Percentiles rank a stretch among this genome's conserved stretches.
Conservation (phyloP, 2,329 filamentous ascomycete species). For the Arthrobotrys pseudoclavata region DNA sequence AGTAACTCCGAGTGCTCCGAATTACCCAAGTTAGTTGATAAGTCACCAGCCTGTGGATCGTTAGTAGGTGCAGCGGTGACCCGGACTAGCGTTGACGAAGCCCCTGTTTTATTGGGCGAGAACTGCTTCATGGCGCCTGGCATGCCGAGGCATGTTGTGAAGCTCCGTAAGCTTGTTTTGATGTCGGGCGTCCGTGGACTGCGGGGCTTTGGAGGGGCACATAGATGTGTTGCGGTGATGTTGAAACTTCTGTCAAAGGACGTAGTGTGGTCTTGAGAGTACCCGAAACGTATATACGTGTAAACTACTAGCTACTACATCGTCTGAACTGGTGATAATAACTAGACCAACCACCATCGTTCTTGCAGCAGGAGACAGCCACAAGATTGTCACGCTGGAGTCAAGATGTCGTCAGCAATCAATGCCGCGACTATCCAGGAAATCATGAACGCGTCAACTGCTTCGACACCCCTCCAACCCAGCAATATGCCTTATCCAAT, state of each 20-base stretch:
- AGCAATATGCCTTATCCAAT: conserved; percentile 56
- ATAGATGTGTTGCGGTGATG: conserved; percentile 42
- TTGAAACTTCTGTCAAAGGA: conserved; percentile 13
- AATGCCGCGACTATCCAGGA: conserved; percentile 46
- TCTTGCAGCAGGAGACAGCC: conserved; percentile 9
- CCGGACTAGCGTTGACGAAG: conserved; percentile 12
- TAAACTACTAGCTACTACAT: not conserved
- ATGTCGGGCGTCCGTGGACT: conserved; percentile 36
- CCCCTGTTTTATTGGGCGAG: conserved; percentile 26
- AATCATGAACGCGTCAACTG: conserved; percentile 58
- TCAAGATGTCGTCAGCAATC: conserved; percentile 54
- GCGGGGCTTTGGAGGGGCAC: conserved; percentile 49
- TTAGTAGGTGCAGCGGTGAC: conserved; percentile 7
- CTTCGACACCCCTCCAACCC: conserved; percentile 47
- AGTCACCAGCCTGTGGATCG: conserved; percentile 30
- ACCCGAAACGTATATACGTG: not conserved
- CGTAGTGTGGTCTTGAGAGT: not conserved
- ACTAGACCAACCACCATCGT: not conserved
- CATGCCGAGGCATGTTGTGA: conserved; percentile 21
- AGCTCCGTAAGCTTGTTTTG: conserved; percentile 49
- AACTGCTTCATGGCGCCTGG: conserved; percentile 24
- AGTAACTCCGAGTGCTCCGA: conserved; percentile 38
- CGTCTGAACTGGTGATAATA: not conserved
- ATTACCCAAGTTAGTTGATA: conserved; percentile 28
- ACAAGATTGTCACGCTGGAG: conserved; percentile 1